These are phyloP conservation scores for Cavenderia fasciculata DNA, from an alignment of 78 protist species.

Conservation along the genomic window DNA sequence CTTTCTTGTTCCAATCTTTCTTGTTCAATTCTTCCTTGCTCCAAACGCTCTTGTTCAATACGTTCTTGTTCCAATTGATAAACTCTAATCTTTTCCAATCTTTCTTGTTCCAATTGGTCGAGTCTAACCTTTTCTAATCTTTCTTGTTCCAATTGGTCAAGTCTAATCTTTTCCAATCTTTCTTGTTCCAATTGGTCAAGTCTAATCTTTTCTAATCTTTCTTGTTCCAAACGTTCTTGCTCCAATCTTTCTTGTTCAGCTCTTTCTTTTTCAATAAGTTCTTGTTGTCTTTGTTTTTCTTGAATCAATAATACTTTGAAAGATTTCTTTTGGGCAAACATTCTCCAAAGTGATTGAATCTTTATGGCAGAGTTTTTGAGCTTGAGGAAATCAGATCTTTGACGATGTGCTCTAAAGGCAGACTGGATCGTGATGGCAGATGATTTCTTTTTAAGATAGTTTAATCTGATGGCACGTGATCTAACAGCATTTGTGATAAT, in stretches of 20 bases:
- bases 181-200: conserved; percentile 20
- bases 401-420: conserved; percentile 2
- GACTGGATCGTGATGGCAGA: conserved; percentile 13
- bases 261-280: not conserved
- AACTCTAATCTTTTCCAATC: not conserved
- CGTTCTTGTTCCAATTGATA: conserved; percentile 1
- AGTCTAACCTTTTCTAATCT: not conserved
- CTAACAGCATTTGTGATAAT: not conserved
- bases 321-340: conserved; percentile 3
- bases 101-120: conserved; percentile 4
- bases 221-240: not conserved
- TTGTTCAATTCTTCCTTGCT: not conserved
- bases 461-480: conserved; percentile 1
- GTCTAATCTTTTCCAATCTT: not conserved
- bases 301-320: not conserved
- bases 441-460: not conserved
- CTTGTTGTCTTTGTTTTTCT: not conserved
- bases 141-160: too few relatives aligned
- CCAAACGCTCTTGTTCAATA: not conserved
- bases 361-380: conserved; percentile 2
- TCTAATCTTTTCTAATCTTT: not conserved
- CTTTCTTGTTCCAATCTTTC: not conserved
- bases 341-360: not conserved
- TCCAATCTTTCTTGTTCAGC: conserved; percentile 15
- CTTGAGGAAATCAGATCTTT: not conserved